These are phyloP conservation scores for Sporothrix humicola DNA, from an alignment of 2,329 filamentous ascomycete genomes.

Conservation along the genomic window DNA sequence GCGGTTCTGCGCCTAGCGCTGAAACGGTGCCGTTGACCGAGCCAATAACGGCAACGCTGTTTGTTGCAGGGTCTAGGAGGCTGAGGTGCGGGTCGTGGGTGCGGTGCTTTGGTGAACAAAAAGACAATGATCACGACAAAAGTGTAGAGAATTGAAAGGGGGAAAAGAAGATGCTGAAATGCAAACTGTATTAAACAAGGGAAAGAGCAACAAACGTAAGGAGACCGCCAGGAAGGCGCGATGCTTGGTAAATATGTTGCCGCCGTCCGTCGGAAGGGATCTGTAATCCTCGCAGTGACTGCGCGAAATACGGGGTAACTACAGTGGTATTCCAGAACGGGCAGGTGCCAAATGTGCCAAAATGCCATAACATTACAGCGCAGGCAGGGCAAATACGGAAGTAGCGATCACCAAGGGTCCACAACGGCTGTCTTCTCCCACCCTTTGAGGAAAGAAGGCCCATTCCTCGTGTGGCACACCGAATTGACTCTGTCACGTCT, in stretches of 20 bases:
- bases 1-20: conserved; percentile 25
- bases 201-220: background rate
- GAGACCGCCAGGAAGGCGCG: background rate
- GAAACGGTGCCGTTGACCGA: conserved; percentile 13
- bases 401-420: background rate
- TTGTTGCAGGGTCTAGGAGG: background rate
- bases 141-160: too few species aligned
- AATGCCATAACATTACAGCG: too few species aligned
- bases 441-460: background rate
- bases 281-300: conserved; percentile 1
- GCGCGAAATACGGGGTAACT: background rate
- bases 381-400: background rate
- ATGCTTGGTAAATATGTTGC: background rate
- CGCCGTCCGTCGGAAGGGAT: background rate
- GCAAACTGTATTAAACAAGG: background rate
- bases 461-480: too few species aligned
- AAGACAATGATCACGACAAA: background rate
- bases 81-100: conserved; percentile 12
- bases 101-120: background rate
- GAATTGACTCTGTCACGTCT: too few species aligned
- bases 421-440: conserved; percentile 17
- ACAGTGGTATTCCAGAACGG: background rate
- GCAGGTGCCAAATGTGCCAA: conserved; percentile 21
- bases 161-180: background rate
- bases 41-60: conserved; percentile 28